These are phyloP conservation scores for Drechslerella stenobrocha DNA, from an alignment of 2,329 filamentous ascomycete genomes.

Conservation along the genomic window DNA sequence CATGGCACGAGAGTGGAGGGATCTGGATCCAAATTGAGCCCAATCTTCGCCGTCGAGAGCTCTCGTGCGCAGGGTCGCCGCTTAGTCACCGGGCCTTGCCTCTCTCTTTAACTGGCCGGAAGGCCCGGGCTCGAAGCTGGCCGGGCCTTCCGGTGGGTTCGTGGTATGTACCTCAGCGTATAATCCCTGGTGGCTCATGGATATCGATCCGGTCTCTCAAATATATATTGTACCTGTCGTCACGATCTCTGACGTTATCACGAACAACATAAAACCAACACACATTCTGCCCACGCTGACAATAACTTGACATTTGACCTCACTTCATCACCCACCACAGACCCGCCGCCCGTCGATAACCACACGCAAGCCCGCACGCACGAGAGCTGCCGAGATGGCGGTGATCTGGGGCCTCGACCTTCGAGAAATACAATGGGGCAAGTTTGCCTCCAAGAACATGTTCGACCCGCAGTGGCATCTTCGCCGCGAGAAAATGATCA, in stretches of 20 bases:
- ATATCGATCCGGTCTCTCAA: too few relatives aligned
- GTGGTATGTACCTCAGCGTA: too few relatives aligned
- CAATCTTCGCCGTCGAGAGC: not conserved
- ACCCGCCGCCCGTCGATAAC: too few relatives aligned
- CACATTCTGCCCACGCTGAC: not conserved
- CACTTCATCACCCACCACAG: too few relatives aligned
- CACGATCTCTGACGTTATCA: too few relatives aligned
- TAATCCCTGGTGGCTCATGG: too few relatives aligned
- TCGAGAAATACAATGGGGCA: constrained; percentile 63
- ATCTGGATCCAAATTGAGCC: not conserved
- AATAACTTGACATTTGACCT: too few relatives aligned
- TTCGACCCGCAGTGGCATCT: constrained; percentile 63
- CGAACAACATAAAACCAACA: too few relatives aligned
- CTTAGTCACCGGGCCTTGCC: not conserved
- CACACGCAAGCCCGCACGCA: not conserved
- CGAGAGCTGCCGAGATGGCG: constrained; percentile 52
- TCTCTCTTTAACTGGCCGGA: not conserved
- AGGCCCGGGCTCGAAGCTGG: not conserved
- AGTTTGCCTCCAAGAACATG: constrained; percentile 65
- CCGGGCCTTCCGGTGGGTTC: not conserved
- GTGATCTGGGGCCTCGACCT: constrained; percentile 65
- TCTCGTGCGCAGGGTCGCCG: not conserved
- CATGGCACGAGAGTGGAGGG: too few relatives aligned
- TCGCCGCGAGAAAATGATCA: constrained; percentile 63
- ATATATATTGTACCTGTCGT: too few relatives aligned